These are phyloP conservation scores for Elongisporangium prolatum DNA, from an alignment of 352 stramenopile species.

Conservation along the genomic window DNA sequence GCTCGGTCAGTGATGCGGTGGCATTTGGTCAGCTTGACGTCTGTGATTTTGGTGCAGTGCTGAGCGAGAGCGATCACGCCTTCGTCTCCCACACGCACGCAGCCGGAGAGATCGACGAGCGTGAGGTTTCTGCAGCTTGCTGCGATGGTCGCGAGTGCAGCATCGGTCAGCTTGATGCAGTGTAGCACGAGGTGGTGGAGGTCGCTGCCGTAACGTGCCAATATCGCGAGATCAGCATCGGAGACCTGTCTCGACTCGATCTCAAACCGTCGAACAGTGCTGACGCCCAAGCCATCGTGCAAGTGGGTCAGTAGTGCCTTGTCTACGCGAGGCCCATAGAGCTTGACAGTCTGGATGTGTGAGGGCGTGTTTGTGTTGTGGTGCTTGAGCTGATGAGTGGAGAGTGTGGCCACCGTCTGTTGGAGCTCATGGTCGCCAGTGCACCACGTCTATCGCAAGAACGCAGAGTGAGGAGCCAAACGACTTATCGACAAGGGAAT, in stretches of 20 bases:
- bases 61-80: slow-evolving; percentile 59
- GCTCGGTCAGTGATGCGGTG: slow-evolving; percentile 71
- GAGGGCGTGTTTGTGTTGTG: slow-evolving; percentile 14
- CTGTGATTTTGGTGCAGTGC: slow-evolving; percentile 39
- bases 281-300: slow-evolving; percentile 27
- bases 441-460: slow-evolving; percentile 53
- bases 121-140: slow-evolving; percentile 30
- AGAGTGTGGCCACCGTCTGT: slow-evolving; percentile 25
- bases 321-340: slow-evolving; percentile 61
- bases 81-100: slow-evolving; percentile 69
- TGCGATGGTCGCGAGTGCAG: slow-evolving; percentile 38
- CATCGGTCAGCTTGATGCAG: slow-evolving; percentile 75
- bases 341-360: slow-evolving; percentile 37
- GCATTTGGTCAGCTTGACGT: slow-evolving; percentile 78
- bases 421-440: slow-evolving; percentile 59
- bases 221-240: slow-evolving; percentile 29
- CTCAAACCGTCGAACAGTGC: slow-evolving; percentile 36
- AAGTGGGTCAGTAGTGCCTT: slow-evolving; percentile 34
- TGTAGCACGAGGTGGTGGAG: slow-evolving; percentile 41
- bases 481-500: background rate
- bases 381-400: slow-evolving; percentile 7
- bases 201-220: slow-evolving; percentile 25
- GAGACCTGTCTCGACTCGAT: slow-evolving; percentile 76
- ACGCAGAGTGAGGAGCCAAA: background rate
- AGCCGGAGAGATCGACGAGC: slow-evolving; percentile 66